Base-by-base conservation (phyloP, 176 grass and related monocot genomes). In the Avena eriantha region DNA sequence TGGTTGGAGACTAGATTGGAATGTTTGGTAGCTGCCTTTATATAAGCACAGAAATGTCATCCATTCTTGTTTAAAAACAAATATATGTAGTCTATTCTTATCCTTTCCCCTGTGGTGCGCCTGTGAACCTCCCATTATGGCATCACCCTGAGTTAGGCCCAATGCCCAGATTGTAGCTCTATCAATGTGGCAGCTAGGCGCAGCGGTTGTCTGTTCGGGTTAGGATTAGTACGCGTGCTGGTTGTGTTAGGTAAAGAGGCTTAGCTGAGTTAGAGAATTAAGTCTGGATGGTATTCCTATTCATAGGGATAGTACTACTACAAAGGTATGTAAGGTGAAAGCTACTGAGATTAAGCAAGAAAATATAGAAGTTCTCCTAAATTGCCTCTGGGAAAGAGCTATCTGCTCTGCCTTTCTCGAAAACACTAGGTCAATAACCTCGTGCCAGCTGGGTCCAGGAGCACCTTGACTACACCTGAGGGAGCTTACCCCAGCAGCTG, bases 1-100 rank as follows among this genome's bases (percentile, higher is more conserved):
- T 75, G 50, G 13, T 16, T 75, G 46, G 45, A 17, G 46, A 75
- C 72, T 75, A 51, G 47, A 76, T 51, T 18, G n/a, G 46, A 51
- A 76, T 76, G 45, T 76, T 17, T 29, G 14, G 14, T 31, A 47
- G 46, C 46, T 26, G 8, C 24, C 47, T 14, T 31, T 76, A 51
- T 76, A 17, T 18, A 76, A 31, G 24, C 73, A 33, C 24, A 0
- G 8, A 16, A 47, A 76, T 53, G 7, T 10, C 47, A 53, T 49
- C 73, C 14, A 29, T 75, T 75, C 14, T 76, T 8, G 47, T 31
- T 74, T 12, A 51, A 67, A 67, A 67, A 67, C 17, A 67, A 67
- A 29, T 29, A 29, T 29, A 29, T 29, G 29, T 5, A 54, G 48
- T 33, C 24, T 26, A 77, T 55, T 21, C 50, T 55, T 77, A 9